Evolutionary conservation across 495 filamentous ascomycete genomes (phyloP), one percentile per base, ranked within the genome.

Genomic region (Daldinia decipiens): DNA sequence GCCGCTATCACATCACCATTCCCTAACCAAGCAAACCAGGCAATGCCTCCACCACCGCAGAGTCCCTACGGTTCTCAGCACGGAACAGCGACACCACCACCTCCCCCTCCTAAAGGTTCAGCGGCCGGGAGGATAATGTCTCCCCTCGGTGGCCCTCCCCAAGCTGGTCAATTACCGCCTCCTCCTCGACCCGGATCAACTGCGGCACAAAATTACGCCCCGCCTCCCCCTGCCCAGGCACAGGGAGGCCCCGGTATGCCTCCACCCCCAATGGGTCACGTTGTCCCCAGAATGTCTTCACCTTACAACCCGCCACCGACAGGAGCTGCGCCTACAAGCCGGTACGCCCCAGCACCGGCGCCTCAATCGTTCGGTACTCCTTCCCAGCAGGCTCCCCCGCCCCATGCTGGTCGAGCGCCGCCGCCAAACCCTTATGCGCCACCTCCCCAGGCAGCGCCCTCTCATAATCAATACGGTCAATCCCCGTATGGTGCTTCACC

Each of bases 301-400:
- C 94, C 94, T 43, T 98, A 98, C 79, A 94, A 96, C 73, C 87
- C 91, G 51, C 93, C 93, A 59, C 93, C 93, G 6, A 79, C 88
- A 57, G 87, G 85, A n/a, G 83, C 89, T 4, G 89, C 94, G 9
- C 88, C 91, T 29, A 88, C 89, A 13, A 95, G 90, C 79, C 86
- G 95, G 68, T 98, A 98, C 81, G 91, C 95, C 13, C 95, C 95
- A 13, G 89, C 88, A 66, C 93, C 94, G 53, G 81, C 87, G 34
- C 74, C 89, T 31, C 82, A 83, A 58, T 86, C 87, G 67, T 76
- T 84, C 59, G 72, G 72, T 65, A 81, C 85, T 43, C 88, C 82
- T 55, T 86, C 86, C 62, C 81, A 83, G 17, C 87, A 84, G 63
- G 69, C 70, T 6, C 78, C 80, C 2, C 64, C 79, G 3, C 73